Evolutionary conservation across 2,329 filamentous ascomycete species (phyloP).

Genomic region (Fusarium cicatricum): DNA sequence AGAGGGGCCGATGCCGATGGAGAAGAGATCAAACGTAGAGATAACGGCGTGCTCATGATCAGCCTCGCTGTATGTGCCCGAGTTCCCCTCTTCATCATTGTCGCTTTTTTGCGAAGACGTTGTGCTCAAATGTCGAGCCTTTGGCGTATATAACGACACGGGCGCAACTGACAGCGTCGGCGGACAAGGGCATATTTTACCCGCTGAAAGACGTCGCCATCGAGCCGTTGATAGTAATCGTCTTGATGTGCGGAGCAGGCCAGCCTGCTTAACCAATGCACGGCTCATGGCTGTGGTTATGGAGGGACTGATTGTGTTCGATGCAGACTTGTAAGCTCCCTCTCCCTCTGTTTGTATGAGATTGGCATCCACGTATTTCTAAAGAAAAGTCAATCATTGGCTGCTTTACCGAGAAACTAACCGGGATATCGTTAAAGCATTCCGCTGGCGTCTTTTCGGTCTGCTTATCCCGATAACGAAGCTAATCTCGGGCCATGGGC

Average conservation of each 20-base stretch:
- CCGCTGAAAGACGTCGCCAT: not conserved
- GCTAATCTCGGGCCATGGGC: too few species aligned
- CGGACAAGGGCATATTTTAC: not conserved
- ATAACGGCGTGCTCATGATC: conserved; percentile 62
- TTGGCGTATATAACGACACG: not conserved
- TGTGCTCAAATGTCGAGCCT: conserved; percentile 19
- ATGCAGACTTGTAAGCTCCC: not conserved
- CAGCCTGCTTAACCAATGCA: not conserved
- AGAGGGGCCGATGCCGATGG: conserved; percentile 60
- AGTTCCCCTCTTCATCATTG: conserved; percentile 41
- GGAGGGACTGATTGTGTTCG: not conserved
- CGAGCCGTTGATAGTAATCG: not conserved
- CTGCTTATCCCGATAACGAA: too few species aligned
- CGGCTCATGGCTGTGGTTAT: not conserved
- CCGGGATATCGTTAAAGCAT: too few species aligned
- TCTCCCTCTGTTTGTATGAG: too few species aligned
- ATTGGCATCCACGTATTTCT: too few species aligned
- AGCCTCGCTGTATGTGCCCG: conserved; percentile 54
- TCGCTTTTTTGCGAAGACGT: conserved; percentile 10
- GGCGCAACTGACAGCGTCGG: not conserved
- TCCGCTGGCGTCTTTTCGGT: too few species aligned
- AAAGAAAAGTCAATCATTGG: too few species aligned
- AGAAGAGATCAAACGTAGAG: conserved; percentile 61
- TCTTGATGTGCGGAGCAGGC: not conserved
- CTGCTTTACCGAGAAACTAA: too few species aligned